A percentile compares a stretch with the other conserved stretches of the same genome.
These are phyloP conservation scores for Aureobasidium namibiae DNA, from an alignment of 2,329 filamentous ascomycete species.

Conservation along the genomic window DNA sequence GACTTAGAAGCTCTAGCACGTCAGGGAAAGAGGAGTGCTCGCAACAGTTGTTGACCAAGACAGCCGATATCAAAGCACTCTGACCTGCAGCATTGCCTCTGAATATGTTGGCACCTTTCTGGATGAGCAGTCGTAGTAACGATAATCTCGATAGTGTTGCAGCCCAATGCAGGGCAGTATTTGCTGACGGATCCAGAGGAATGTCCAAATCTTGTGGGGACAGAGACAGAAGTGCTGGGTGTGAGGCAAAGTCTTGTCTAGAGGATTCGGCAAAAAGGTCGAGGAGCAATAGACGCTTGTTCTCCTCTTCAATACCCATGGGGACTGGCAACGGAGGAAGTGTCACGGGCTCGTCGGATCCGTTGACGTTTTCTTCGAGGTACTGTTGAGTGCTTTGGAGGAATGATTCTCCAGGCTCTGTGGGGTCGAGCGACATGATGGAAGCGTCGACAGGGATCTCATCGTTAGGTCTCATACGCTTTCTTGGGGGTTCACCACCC, in stretches of 20 bases:
- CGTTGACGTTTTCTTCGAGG: constrained; percentile 27
- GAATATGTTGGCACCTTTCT: constrained; percentile 77
- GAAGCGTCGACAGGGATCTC: constrained; percentile 40
- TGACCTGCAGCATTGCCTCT: constrained; percentile 85
- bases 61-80: constrained; percentile 86
- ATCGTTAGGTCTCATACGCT: constrained; percentile 53
- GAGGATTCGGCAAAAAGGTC: constrained; percentile 57
- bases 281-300: constrained; percentile 74
- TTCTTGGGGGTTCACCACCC: constrained; percentile 63
- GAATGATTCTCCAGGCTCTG: constrained; percentile 74
- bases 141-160: constrained; percentile 82
- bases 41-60: constrained; percentile 87
- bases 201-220: constrained; percentile 78
- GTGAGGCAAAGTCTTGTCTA: constrained; percentile 61
- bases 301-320: constrained; percentile 57
- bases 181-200: constrained; percentile 79
- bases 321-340: constrained; percentile 57
- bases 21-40: constrained; percentile 87
- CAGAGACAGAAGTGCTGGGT: constrained; percentile 68
- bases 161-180: constrained; percentile 94
- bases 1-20: constrained; percentile 76
- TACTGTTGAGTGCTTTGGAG: constrained; percentile 48
- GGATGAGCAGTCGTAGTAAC: constrained; percentile 71
- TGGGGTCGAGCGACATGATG: constrained; percentile 61
- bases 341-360: constrained; percentile 49